phyloP scores from a whole-genome alignment of 2,329 filamentous ascomycete species.

The Clarireedia monteithiana region DNA sequence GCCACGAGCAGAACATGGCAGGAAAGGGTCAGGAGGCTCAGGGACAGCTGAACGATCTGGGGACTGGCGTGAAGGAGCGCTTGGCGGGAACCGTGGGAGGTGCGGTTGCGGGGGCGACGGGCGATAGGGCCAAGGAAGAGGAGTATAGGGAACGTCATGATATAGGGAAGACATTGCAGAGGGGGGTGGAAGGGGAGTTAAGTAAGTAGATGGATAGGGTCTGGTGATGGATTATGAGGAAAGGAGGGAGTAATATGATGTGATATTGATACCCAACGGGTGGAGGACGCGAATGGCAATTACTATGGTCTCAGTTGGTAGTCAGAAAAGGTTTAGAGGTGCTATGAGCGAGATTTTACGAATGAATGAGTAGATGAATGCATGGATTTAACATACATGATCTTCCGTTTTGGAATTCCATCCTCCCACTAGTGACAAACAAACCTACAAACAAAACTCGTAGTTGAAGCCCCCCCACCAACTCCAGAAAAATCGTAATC shows the following conservation, averaged over 20 bases:
- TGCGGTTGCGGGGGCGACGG: slow-evolving; percentile 63
- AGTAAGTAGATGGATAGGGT: slow-evolving; percentile 43
- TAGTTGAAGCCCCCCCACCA: too few species aligned
- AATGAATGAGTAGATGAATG: background rate
- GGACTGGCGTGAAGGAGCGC: slow-evolving; percentile 58
- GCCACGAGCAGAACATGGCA: slow-evolving; percentile 68
- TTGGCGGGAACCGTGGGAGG: slow-evolving; percentile 63
- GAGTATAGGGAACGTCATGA: slow-evolving; percentile 65
- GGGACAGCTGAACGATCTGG: slow-evolving; percentile 71
- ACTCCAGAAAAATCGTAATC: too few species aligned
- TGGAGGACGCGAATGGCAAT: background rate
- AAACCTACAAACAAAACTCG: too few species aligned
- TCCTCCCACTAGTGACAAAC: too few species aligned
- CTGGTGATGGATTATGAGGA: background rate
- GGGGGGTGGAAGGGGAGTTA: slow-evolving; percentile 75
- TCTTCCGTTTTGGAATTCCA: too few species aligned
- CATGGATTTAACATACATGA: background rate
- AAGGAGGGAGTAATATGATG: too few species aligned
- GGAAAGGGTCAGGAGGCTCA: slow-evolving; percentile 77
- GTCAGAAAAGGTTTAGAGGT: background rate
- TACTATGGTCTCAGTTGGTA: background rate
- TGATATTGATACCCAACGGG: too few species aligned
- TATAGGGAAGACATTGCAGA: slow-evolving; percentile 74
- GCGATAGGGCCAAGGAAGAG: slow-evolving; percentile 56
- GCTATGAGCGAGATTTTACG: background rate